Conservation (phyloP, 768 basidiomycete genomes). For the Terana coerulea region DNA sequence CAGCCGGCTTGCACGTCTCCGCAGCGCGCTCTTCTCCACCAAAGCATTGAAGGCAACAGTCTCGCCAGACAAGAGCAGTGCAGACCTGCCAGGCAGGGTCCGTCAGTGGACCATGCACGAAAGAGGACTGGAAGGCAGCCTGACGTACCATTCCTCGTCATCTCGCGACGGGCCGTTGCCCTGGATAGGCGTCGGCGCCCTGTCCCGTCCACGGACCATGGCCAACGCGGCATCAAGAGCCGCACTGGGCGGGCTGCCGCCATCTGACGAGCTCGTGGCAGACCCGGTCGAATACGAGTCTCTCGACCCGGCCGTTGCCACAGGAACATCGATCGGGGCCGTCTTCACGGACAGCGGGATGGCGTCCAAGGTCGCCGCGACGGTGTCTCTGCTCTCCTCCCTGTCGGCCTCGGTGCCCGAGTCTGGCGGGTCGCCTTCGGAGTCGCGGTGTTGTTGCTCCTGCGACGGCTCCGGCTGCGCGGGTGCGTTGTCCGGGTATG, state of each 20-base stretch:
- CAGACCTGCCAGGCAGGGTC: conserved; percentile 24
- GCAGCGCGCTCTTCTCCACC: conserved; percentile 51
- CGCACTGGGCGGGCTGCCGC: conserved; percentile 36
- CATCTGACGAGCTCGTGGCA: conserved; percentile 46
- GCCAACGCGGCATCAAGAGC: conserved; percentile 31
- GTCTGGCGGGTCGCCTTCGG: conserved; percentile 15
- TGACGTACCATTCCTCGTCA: conserved; percentile 42
- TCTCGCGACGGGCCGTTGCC: conserved; percentile 33
- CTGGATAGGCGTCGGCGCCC: conserved; percentile 51
- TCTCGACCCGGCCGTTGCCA: conserved; percentile 14
- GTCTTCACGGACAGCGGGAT: conserved; percentile 14
- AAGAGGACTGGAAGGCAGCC: neutral
- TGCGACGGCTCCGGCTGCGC: neutral
- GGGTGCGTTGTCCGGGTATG: neutral
- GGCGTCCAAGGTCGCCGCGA: conserved; percentile 13
- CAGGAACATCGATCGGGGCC: conserved; percentile 26
- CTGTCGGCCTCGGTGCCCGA: conserved; percentile 17
- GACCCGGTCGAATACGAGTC: conserved; percentile 35
- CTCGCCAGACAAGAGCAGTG: conserved; percentile 43
- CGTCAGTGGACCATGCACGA: neutral
- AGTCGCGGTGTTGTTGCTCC: neutral
- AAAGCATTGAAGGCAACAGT: conserved; percentile 44
- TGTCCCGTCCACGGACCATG: conserved; percentile 48
- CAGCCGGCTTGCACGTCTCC: conserved; percentile 55
- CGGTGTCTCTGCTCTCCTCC: conserved; percentile 18